phyloP scores from a whole-genome alignment of 768 basidiomycete species.

The Lactarius sanguifluus region DNA sequence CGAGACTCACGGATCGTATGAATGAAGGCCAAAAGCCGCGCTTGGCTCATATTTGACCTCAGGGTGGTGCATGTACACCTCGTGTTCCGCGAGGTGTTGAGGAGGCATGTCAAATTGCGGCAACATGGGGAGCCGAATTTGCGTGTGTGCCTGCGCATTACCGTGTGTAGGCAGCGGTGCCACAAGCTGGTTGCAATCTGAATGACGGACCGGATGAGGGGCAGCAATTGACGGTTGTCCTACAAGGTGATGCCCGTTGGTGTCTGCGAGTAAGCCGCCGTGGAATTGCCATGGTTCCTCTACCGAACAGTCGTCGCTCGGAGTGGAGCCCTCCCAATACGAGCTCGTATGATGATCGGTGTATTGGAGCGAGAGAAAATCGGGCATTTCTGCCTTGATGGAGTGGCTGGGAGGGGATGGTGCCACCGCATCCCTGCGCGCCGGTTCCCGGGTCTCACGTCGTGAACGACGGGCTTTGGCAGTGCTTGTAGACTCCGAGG shows the following conservation, averaged over 20 bases:
- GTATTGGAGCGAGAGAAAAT: slow-evolving; percentile 22
- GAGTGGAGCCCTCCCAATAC: slow-evolving; percentile 28
- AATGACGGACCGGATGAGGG: slow-evolving; percentile 23
- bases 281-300: slow-evolving; percentile 30
- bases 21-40: slow-evolving; percentile 13
- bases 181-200: slow-evolving; percentile 7
- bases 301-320: slow-evolving; percentile 26
- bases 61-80: slow-evolving; percentile 23
- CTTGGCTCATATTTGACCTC: slow-evolving; percentile 23
- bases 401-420: slow-evolving; percentile 1
- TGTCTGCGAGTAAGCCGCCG: slow-evolving; percentile 10
- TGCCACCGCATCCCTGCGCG: background rate
- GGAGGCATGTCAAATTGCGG: slow-evolving; percentile 18
- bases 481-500: slow-evolving; percentile 23
- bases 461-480: slow-evolving; percentile 20
- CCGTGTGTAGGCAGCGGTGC: slow-evolving; percentile 11
- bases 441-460: slow-evolving; percentile 14
- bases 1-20: slow-evolving; percentile 24
- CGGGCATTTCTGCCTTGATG: slow-evolving; percentile 23
- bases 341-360: slow-evolving; percentile 21
- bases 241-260: slow-evolving; percentile 13
- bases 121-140: slow-evolving; percentile 22
- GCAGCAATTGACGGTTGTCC: slow-evolving; percentile 15
- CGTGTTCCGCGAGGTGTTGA: slow-evolving; percentile 20
- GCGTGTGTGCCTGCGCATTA: slow-evolving; percentile 11